Percentiles rank a stretch among this genome's conserved stretches.
These are phyloP conservation scores for Isatis lusitanica DNA, from an alignment of 441 rosid species.

Conservation along the genomic window DNA sequence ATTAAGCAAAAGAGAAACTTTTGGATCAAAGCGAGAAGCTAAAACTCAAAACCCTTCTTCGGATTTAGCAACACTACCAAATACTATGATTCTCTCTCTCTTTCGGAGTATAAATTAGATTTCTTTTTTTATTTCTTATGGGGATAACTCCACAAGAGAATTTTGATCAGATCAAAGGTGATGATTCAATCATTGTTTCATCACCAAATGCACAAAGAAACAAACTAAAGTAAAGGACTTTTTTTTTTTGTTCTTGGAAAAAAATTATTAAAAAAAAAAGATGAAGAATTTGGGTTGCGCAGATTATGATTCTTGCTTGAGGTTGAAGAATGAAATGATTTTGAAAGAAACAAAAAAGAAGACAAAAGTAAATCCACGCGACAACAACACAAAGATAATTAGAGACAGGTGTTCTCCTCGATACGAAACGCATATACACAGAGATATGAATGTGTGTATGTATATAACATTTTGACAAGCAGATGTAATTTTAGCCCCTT, in stretches of 20 bases:
- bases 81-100: neutral
- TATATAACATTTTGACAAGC: neutral
- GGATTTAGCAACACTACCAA: neutral
- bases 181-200: conserved; percentile 14
- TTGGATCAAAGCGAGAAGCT: conserved; percentile 3
- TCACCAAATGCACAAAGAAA: conserved; percentile 9
- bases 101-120: neutral
- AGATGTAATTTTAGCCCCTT: neutral
- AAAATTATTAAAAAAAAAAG: neutral
- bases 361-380: neutral
- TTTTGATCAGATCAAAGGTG: conserved; percentile 1
- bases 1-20: conserved; percentile 1
- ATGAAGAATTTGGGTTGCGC: conserved; percentile 2
- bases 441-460: neutral
- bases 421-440: conserved; percentile 7
- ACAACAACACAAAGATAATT: neutral
- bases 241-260: conserved; percentile 1
- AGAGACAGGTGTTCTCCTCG: conserved; percentile 19
- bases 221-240: neutral
- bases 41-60: conserved; percentile 6
- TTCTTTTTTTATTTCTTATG: neutral
- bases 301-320: conserved; percentile 38
- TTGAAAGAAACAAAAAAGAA: neutral
- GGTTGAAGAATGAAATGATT: conserved; percentile 24
- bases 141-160: neutral